These are phyloP conservation scores for Pythium phragmiticola DNA, from an alignment of 352 stramenopile genomes.

Conservation along the genomic window DNA sequence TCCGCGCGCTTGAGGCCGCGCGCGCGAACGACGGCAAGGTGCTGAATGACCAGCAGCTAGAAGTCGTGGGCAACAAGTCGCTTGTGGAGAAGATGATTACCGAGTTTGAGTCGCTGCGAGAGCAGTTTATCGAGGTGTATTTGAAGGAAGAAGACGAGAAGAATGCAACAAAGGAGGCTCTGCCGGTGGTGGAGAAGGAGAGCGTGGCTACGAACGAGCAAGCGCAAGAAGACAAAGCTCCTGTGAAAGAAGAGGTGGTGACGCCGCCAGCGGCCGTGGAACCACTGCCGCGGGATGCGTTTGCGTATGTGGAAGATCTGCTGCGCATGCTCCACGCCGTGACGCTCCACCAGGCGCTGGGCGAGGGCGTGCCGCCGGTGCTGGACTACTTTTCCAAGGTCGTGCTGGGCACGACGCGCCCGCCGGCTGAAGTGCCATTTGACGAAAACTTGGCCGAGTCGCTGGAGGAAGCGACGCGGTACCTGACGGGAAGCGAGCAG, in stretches of 20 bases:
- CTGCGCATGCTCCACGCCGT: constrained; percentile 80
- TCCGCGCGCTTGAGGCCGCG: constrained; percentile 57
- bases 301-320: constrained; percentile 60
- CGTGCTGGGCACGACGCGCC: constrained; percentile 75
- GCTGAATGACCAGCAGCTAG: constrained; percentile 74
- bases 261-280: constrained; percentile 14
- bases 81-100: constrained; percentile 73
- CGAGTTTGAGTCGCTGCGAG: constrained; percentile 73
- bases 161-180: background rate
- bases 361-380: constrained; percentile 77
- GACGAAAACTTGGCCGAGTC: constrained; percentile 78
- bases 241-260: background rate
- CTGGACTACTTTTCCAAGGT: constrained; percentile 86
- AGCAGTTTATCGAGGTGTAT: constrained; percentile 75
- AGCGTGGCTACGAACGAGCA: background rate
- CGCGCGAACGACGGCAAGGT: constrained; percentile 48
- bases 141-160: constrained; percentile 44
- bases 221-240: background rate
- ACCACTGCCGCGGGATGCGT: constrained; percentile 24
- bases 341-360: constrained; percentile 67
- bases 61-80: constrained; percentile 63
- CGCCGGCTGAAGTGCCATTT: constrained; percentile 73
- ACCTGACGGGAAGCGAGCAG: constrained; percentile 63
- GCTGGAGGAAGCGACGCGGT: constrained; percentile 74
- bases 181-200: background rate